Percentiles rank a stretch among this genome's conserved stretches.
phyloP scores from a whole-genome alignment of 2,329 filamentous ascomycete species.

The Trichoderma koningiopsis region DNA sequence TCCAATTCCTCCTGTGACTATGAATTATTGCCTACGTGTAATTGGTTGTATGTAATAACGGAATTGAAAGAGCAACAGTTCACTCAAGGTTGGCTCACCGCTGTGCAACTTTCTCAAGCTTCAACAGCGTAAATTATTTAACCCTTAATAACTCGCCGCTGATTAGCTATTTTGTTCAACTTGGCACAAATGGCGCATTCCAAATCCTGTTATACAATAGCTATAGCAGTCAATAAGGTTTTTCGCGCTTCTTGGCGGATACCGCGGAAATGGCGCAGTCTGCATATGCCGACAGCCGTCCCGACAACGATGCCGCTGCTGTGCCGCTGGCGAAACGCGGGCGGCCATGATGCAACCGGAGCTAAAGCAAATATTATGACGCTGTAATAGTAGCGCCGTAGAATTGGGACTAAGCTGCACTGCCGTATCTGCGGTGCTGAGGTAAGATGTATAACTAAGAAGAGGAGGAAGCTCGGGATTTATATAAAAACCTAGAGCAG shows the following conservation, averaged over 20 bases:
- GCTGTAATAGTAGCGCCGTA: not conserved
- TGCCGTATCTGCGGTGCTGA: not conserved
- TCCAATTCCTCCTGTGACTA: too few relatives aligned
- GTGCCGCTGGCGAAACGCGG: not conserved
- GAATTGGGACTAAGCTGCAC: not conserved
- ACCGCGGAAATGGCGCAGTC: conserved; percentile 20
- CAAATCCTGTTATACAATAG: not conserved
- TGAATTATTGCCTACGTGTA: not conserved
- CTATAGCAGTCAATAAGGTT: too few relatives aligned
- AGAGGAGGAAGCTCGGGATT: not conserved
- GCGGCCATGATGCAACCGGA: conserved; percentile 15
- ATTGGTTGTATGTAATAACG: not conserved
- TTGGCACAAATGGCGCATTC: not conserved
- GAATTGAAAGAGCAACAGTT: not conserved
- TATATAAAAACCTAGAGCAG: not conserved
- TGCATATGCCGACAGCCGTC: conserved; percentile 2
- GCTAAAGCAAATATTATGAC: not conserved
- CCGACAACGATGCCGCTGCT: conserved; percentile 9
- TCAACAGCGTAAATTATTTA: not conserved
- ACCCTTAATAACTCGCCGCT: not conserved
- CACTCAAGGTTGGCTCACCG: too few relatives aligned
- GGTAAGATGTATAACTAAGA: not conserved
- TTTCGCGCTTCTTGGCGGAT: conserved; percentile 7
- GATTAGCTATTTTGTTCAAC: not conserved
- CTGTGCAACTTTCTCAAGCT: not conserved